phyloP scores from a whole-genome alignment of 73 alveolate genomes.

The Durusdinium trenchii region DNA sequence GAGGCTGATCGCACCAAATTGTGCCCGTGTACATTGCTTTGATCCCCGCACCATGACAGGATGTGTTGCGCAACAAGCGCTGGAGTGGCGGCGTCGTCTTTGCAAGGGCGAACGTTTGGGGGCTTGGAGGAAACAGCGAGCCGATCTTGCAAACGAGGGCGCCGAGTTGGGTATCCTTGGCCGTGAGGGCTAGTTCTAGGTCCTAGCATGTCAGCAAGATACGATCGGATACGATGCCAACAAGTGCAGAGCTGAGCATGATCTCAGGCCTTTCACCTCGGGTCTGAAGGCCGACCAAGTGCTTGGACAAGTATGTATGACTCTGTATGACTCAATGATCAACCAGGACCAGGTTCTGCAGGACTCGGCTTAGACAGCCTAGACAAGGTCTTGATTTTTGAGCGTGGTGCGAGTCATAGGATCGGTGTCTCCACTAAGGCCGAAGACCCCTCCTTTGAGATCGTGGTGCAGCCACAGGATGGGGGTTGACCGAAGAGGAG shows the following conservation, averaged over 20 bases:
- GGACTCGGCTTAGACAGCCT: too few relatives aligned
- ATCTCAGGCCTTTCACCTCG: neutral
- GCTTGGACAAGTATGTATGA: too few relatives aligned
- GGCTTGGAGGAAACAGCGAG: neutral
- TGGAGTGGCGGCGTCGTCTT: constrained; percentile 90
- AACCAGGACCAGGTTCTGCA: too few relatives aligned
- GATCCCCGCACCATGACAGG: neutral
- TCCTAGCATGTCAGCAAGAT: neutral
- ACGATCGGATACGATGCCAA: neutral
- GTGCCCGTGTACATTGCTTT: neutral
- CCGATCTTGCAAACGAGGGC: neutral
- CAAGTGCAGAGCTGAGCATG: neutral
- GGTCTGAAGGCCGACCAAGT: too few relatives aligned
- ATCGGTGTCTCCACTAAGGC: constrained; percentile 5
- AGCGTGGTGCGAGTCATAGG: too few relatives aligned
- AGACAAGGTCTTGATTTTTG: too few relatives aligned
- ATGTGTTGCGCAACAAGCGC: neutral
- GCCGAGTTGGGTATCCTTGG: neutral
- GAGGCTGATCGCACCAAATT: neutral
- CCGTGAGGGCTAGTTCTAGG: neutral
- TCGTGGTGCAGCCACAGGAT: constrained; percentile 38
- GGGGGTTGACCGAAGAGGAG: neutral
- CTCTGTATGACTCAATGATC: too few relatives aligned
- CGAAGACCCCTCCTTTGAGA: constrained; percentile 83
- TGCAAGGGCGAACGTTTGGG: constrained; percentile 46